phyloP scores from a whole-genome alignment of 2,329 filamentous ascomycete genomes.

The Exophiala sp. region DNA sequence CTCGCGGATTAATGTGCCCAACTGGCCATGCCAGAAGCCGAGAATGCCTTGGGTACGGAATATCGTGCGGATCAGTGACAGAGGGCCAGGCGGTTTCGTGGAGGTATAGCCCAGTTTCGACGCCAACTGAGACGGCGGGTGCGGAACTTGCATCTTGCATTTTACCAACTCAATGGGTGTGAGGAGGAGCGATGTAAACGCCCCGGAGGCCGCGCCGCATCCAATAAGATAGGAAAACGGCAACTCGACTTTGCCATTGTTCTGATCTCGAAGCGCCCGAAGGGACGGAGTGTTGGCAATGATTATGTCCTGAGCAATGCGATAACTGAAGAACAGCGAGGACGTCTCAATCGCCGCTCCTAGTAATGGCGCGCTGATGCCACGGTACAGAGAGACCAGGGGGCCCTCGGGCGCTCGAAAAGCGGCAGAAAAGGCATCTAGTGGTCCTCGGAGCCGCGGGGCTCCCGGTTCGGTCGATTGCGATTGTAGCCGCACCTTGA shows the following conservation, averaged over 20 bases:
- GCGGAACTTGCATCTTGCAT: slow-evolving; percentile 89
- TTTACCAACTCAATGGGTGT: slow-evolving; percentile 97
- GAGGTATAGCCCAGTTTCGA: slow-evolving; percentile 35
- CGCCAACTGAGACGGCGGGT: slow-evolving; percentile 31
- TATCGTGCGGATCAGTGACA: slow-evolving; percentile 66
- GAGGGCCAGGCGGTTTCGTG: slow-evolving; percentile 53
- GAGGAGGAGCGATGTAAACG: slow-evolving; percentile 81
- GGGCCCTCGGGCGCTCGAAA: slow-evolving; percentile 75
- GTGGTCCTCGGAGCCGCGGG: slow-evolving; percentile 52
- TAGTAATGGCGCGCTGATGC: slow-evolving; percentile 82
- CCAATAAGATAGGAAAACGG: slow-evolving; percentile 68
- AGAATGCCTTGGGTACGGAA: slow-evolving; percentile 73
- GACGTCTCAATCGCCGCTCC: slow-evolving; percentile 90
- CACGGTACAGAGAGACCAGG: slow-evolving; percentile 74
- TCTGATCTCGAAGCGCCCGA: slow-evolving; percentile 24
- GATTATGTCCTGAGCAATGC: slow-evolving; percentile 56
- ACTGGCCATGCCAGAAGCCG: slow-evolving; percentile 92
- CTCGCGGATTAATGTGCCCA: slow-evolving; percentile 89
- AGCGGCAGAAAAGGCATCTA: slow-evolving; percentile 76
- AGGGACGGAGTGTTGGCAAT: slow-evolving; percentile 56
- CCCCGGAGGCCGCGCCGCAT: slow-evolving; percentile 80
- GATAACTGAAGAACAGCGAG: slow-evolving; percentile 87
- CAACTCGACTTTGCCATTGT: slow-evolving; percentile 44
- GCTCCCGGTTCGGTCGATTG: slow-evolving; percentile 69
- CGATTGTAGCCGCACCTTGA: slow-evolving; percentile 96